Evolutionary conservation across 768 basidiomycete genomes (phyloP).

Genomic region (Boletus fagicola): DNA sequence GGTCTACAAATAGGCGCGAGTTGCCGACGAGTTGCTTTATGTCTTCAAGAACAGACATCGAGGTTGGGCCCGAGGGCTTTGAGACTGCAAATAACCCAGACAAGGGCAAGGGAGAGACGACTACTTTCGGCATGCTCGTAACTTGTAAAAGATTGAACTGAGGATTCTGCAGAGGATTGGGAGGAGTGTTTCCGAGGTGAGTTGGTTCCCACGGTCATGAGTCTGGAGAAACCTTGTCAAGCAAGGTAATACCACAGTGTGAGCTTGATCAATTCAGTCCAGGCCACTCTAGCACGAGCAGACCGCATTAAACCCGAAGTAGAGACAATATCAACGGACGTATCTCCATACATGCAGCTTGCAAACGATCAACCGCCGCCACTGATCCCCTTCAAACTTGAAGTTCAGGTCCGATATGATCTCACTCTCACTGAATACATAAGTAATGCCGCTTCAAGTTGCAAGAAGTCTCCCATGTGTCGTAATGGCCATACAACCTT

Average conservation of each 20-base stretch:
- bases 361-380: neutral
- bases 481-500: neutral
- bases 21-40: slow-evolving; percentile 75
- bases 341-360: neutral
- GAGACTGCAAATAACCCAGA: slow-evolving; percentile 83
- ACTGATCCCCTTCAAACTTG: neutral
- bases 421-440: too few species aligned
- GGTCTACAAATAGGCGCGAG: slow-evolving; percentile 76
- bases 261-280: neutral
- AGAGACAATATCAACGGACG: neutral
- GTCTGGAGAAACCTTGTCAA: too few species aligned
- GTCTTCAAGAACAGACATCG: slow-evolving; percentile 86
- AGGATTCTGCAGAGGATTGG: too few species aligned
- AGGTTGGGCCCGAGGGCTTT: slow-evolving; percentile 92
- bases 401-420: neutral
- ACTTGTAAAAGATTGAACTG: too few species aligned
- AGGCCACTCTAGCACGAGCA: neutral
- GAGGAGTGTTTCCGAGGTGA: too few species aligned
- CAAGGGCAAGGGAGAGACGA: slow-evolving; percentile 53
- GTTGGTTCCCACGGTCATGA: too few species aligned
- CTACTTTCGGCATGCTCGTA: too few species aligned
- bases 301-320: neutral
- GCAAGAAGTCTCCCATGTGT: neutral
- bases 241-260: too few species aligned
- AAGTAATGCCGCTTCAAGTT: neutral